These are phyloP conservation scores for Phalaenopsis aphrodite DNA, from an alignment of 106 monocot genomes.

Conservation along the genomic window DNA sequence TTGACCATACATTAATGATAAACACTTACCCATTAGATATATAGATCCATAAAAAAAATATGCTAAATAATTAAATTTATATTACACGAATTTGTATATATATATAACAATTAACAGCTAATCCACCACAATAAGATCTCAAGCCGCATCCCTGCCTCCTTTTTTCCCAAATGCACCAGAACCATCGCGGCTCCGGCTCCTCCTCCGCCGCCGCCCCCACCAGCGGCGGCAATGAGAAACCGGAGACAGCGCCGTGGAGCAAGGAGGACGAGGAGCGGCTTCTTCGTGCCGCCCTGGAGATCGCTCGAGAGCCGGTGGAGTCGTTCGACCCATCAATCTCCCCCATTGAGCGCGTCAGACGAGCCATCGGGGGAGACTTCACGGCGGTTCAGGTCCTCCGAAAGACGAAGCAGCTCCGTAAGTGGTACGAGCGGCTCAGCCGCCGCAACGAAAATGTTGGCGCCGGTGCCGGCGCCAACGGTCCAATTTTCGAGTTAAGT, in stretches of 20 bases:
- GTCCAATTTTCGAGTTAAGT: neutral
- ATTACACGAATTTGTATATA: too few species aligned
- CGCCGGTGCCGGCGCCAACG: neutral
- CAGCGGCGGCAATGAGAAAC: neutral
- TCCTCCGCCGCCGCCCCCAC: neutral
- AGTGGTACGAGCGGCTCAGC: neutral
- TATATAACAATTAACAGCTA: too few species aligned
- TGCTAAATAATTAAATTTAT: too few species aligned
- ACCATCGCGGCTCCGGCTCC: neutral
- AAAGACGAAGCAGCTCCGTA: neutral
- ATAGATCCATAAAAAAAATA: too few species aligned
- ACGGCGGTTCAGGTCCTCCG: neutral
- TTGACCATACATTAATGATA: too few species aligned
- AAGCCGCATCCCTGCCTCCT: too few species aligned
- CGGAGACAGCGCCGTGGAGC: neutral
- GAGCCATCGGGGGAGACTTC: slow-evolving; percentile 1
- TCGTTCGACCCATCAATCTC: neutral
- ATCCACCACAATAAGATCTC: too few species aligned
- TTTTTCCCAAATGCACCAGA: neutral
- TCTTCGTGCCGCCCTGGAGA: neutral
- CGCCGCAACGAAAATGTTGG: neutral
- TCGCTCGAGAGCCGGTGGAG: slow-evolving; percentile 5
- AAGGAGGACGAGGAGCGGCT: neutral
- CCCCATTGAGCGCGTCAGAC: neutral
- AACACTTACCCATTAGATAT: too few species aligned